Evolutionary conservation across 495 filamentous ascomycete genomes (phyloP).

Genomic region (Penicillium canescens): DNA sequence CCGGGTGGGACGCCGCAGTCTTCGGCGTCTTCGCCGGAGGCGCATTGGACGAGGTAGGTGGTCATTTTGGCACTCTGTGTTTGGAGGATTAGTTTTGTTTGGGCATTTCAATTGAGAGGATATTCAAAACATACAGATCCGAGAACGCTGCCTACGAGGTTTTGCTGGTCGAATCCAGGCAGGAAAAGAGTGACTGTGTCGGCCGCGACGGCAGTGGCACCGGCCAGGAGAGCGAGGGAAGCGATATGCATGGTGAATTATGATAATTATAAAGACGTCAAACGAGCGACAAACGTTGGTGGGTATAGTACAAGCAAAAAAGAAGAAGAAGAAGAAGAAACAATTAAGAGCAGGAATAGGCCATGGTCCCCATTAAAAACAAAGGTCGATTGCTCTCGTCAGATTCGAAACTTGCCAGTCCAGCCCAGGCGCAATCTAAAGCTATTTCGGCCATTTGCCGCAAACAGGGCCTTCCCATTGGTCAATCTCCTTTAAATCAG

Average conservation of each 20-base stretch:
- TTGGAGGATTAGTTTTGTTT: background rate
- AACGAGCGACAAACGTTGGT: background rate
- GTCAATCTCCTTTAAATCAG: background rate
- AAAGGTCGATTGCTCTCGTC: background rate
- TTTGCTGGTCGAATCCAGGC: constrained; percentile 11
- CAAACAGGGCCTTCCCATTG: background rate
- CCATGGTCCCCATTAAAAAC: background rate
- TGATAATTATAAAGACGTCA: background rate
- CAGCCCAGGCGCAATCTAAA: background rate
- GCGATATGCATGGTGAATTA: constrained; percentile 10
- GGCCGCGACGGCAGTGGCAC: constrained; percentile 9
- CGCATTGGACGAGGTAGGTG: constrained; percentile 12
- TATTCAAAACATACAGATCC: constrained; percentile 8
- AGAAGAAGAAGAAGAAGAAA: background rate
- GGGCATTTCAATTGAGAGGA: background rate
- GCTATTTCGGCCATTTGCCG: background rate
- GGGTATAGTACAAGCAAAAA: background rate
- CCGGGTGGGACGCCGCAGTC: constrained; percentile 4
- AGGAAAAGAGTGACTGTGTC: constrained; percentile 18
- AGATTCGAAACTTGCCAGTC: background rate
- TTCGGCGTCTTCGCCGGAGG: background rate
- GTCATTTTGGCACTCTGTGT: constrained; percentile 13
- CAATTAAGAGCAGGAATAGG: background rate
- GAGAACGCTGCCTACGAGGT: constrained; percentile 8
- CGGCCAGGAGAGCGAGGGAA: constrained; percentile 15